Percentiles rank a stretch among this genome's conserved stretches.
Evolutionary conservation across 331 rosid species (phyloP).

Genomic region (Ulmus americana): DNA sequence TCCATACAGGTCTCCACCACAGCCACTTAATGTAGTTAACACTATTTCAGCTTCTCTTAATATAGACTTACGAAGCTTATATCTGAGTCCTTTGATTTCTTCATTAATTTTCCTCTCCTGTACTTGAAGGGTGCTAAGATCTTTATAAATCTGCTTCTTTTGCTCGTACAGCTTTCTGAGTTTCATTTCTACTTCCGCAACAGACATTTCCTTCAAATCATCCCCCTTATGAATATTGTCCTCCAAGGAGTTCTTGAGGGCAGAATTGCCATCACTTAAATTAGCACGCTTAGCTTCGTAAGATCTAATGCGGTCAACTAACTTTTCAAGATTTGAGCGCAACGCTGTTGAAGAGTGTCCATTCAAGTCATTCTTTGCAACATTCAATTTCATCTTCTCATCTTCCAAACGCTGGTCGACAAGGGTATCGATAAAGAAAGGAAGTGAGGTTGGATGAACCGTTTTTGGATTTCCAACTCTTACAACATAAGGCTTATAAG

Average conservation of each 20-base stretch:
- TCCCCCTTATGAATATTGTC: constrained; percentile 38
- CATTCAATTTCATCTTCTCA: constrained; percentile 53
- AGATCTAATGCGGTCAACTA: constrained; percentile 69
- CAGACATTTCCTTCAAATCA: constrained; percentile 54
- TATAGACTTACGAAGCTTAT: constrained; percentile 78
- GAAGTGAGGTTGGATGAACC: constrained; percentile 79
- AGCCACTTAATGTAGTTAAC: constrained; percentile 88
- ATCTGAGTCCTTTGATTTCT: constrained; percentile 58
- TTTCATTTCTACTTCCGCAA: constrained; percentile 49
- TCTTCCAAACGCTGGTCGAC: constrained; percentile 81
- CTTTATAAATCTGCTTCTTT: constrained; percentile 74
- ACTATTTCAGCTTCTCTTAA: constrained; percentile 88
- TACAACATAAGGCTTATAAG: constrained; percentile 88
- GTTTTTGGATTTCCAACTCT: constrained; percentile 94
- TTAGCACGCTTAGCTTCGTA: constrained; percentile 75
- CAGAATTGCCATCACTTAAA: constrained; percentile 53
- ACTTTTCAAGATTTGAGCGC: constrained; percentile 72
- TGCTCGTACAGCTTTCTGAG: constrained; percentile 74
- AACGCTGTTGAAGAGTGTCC: constrained; percentile 43
- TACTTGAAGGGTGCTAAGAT: constrained; percentile 66
- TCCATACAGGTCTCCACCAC: constrained; percentile 82
- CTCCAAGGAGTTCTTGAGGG: constrained; percentile 34
- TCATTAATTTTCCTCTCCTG: constrained; percentile 72
- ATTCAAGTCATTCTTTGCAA: constrained; percentile 44
- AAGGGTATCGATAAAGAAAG: constrained; percentile 84